Percentiles rank a stretch among this genome's conserved stretches.
These are phyloP conservation scores for Diaporthe velutina DNA, from an alignment of 2,329 filamentous ascomycete genomes.

Conservation along the genomic window DNA sequence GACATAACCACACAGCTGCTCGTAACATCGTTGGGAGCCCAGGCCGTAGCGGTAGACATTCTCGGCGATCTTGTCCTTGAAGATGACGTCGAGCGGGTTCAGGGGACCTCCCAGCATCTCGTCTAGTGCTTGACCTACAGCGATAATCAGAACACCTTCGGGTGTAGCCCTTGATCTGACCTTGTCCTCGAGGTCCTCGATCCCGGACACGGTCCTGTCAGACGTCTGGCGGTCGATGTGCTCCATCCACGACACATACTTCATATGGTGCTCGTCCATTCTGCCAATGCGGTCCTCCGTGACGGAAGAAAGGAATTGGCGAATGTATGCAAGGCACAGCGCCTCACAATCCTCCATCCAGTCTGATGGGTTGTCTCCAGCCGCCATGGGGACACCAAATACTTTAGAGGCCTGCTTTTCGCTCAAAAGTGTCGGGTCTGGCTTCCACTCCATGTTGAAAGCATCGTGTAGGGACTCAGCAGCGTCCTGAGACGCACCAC, in stretches of 20 bases:
- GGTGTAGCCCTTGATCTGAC: conserved; percentile 36
- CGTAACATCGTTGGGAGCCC: conserved; percentile 41
- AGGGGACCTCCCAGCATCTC: conserved; percentile 45
- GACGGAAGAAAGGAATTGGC: conserved; percentile 33
- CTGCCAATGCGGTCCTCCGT: conserved; percentile 15
- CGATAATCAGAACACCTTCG: conserved; percentile 43
- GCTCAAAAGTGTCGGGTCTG: conserved; percentile 41
- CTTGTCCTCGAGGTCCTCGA: conserved; percentile 36
- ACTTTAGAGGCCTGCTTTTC: conserved; percentile 36
- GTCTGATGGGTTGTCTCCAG: conserved; percentile 38
- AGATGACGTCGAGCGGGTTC: conserved; percentile 48
- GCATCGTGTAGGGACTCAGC: conserved; percentile 35
- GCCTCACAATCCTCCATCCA: conserved; percentile 42
- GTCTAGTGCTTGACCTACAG: conserved; percentile 43
- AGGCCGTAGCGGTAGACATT: conserved; percentile 44
- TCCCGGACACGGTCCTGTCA: neutral
- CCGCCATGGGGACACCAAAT: conserved; percentile 38
- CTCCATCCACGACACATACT: conserved; percentile 39
- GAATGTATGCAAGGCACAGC: conserved; percentile 37
- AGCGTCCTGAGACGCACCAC: neutral
- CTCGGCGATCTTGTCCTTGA: conserved; percentile 45
- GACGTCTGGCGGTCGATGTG: conserved; percentile 26
- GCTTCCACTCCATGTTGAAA: conserved; percentile 42
- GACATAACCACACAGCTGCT: conserved; percentile 42
- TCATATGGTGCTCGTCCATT: conserved; percentile 39